These are phyloP conservation scores for Cladosporium sp. DNA, from an alignment of 2,329 filamentous ascomycete species.

Conservation along the genomic window DNA sequence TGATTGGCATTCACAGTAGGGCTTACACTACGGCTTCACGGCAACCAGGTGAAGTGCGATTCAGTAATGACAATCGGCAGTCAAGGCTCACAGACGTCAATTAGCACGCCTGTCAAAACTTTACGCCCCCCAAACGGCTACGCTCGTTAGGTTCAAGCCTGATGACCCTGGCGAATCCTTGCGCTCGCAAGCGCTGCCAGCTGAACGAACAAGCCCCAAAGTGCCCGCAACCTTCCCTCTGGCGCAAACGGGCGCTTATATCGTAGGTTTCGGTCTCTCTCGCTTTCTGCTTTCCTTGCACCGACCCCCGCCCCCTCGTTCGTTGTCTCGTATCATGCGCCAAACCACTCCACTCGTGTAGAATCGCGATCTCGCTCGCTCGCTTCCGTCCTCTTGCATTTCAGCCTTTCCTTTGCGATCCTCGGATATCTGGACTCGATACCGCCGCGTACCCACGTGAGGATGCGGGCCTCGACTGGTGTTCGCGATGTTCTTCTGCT, in stretches of 20 bases:
- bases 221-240: constrained; percentile 9
- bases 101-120: not conserved
- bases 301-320: not conserved
- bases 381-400: not conserved
- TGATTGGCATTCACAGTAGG: too few relatives aligned
- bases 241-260: constrained; percentile 5
- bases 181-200: constrained; percentile 2
- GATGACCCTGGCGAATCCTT: constrained; percentile 3
- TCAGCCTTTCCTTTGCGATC: too few relatives aligned
- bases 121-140: constrained; percentile 1
- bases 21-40: too few relatives aligned
- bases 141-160: not conserved
- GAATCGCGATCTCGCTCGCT: not conserved
- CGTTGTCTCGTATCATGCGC: not conserved
- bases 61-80: not conserved
- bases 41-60: too few relatives aligned
- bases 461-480: not conserved
- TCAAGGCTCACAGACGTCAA: not conserved
- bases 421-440: too few relatives aligned
- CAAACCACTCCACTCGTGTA: too few relatives aligned
- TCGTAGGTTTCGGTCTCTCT: not conserved
- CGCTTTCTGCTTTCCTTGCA: not conserved
- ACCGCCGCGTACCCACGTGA: not conserved
- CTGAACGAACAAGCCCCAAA: constrained; percentile 10
- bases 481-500: not conserved